Percentiles rank a stretch among this genome's conserved stretches.
Conservation (phyloP, 2,329 filamentous ascomycete species). For the Alternaria brassicicola region DNA sequence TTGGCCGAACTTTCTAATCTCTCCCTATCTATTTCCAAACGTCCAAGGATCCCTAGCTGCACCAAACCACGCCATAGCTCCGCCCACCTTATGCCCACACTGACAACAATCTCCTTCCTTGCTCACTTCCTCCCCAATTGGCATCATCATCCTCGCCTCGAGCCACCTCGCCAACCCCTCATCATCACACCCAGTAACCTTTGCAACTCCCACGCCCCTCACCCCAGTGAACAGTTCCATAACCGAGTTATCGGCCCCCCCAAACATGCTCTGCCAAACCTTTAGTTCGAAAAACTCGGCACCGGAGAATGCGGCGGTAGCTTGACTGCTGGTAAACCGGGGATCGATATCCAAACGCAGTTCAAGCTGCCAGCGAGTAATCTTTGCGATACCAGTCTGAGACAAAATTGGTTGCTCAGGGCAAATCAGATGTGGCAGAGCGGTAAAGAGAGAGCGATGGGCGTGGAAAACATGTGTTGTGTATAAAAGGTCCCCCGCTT, state of each 20-base stretch:
- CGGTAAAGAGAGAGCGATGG: constrained; percentile 54
- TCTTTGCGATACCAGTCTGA: constrained; percentile 40
- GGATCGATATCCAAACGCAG: constrained; percentile 59
- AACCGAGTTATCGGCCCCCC: constrained; percentile 49
- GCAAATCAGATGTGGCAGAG: constrained; percentile 52
- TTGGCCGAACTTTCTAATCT: background rate
- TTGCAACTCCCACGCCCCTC: constrained; percentile 53
- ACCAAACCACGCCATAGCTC: constrained; percentile 23
- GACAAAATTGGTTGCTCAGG: constrained; percentile 47
- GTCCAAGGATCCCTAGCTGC: constrained; percentile 25
- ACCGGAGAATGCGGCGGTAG: constrained; percentile 53
- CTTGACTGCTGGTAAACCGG: constrained; percentile 50
- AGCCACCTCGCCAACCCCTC: constrained; percentile 53
- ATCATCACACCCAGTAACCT: constrained; percentile 52
- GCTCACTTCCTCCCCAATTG: constrained; percentile 25
- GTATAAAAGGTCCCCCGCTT: constrained; percentile 56
- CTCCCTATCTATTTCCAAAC: constrained; percentile 26
- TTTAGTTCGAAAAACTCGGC: constrained; percentile 57
- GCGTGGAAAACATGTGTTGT: constrained; percentile 58
- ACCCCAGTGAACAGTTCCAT: constrained; percentile 55
- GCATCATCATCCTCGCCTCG: constrained; percentile 53
- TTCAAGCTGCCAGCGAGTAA: constrained; percentile 54
- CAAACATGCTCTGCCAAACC: constrained; percentile 53
- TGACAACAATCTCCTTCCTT: constrained; percentile 36
- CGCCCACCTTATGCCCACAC: constrained; percentile 21